Evolutionary conservation across 768 basidiomycete genomes (phyloP).

Genomic region (Agrocybe praecox): DNA sequence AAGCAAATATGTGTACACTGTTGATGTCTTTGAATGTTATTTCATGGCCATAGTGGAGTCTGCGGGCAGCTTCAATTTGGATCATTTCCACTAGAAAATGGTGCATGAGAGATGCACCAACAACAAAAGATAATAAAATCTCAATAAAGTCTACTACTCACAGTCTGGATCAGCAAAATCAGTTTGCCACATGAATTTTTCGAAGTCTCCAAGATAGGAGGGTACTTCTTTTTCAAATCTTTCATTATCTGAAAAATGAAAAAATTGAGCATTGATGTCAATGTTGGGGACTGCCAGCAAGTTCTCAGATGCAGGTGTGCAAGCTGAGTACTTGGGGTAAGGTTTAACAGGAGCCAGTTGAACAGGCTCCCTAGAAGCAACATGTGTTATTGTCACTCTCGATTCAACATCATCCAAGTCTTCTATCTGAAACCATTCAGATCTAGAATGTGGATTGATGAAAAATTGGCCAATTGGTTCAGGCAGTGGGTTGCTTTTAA

Average conservation of each 20-base stretch:
- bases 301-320: conserved; percentile 43
- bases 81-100: conserved; percentile 46
- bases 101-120: background rate
- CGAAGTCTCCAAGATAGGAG: conserved; percentile 29
- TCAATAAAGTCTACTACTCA: conserved; percentile 25
- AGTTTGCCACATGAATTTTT: conserved; percentile 33
- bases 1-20: conserved; percentile 26
- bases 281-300: conserved; percentile 9
- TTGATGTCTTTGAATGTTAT: conserved; percentile 40
- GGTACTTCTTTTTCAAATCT: conserved; percentile 27
- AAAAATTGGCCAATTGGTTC: background rate
- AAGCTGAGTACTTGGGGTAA: conserved; percentile 44
- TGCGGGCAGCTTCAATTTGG: conserved; percentile 43
- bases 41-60: conserved; percentile 31
- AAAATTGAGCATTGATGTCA: conserved; percentile 26
- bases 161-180: conserved; percentile 51
- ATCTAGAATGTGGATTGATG: background rate
- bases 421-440: background rate
- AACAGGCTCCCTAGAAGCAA: background rate
- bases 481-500: background rate
- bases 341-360: background rate
- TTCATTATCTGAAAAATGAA: conserved; percentile 51
- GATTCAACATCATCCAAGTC: background rate
- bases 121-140: background rate
- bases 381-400: background rate